Evolutionary conservation across 1,284 basidiomycete genomes (phyloP), one percentile per base, ranked within the genome.

Genomic region (Macrocybe sp.): DNA sequence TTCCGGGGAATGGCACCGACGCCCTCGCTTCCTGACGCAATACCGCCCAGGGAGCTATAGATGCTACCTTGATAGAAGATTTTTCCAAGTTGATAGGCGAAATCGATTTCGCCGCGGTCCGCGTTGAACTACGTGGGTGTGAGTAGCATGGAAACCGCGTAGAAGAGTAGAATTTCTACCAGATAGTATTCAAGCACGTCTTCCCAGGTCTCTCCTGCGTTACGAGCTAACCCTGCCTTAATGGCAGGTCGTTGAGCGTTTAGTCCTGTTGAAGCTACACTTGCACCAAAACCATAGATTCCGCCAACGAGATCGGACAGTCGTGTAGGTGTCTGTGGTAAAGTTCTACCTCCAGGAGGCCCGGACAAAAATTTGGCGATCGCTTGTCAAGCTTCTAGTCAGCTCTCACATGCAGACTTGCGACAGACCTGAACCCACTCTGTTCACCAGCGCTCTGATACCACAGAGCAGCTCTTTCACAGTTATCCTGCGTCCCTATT

Each of bases 51-150:
- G 6, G 78, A 69, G 4, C 76, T 73, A 60, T 94, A 94, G 32
- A 95, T 85, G 45, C 85, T 92, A 7, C 94, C 94, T 60, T 92
- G 88, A 62, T 97, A 97, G 69, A 87, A 95, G n/a, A 96, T 87
- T 64, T 90, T 85, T 10, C 92, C 94, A 2, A 97, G 78, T 16
- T 89, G 82, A 63, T 88, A 91, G 1, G 92, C 89, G 61, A 90
- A 95, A 54, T 86, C 80, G 42, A 81, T 80, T 58, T 93, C 90
- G 11, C 89, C 89, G 11, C 92, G 81, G 58, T 97, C 92, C 9
- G 94, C 91, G 49, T 95, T 94, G 67, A 94, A 97, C 87, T 92
- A 45, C 4, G 46, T 12, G 43, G 7, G 37, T 49, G 51, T 53
- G 37, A 36, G 33, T 11, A 34, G 34, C 48, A 41, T 36, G 16